Conservation (phyloP, 176 grass and related monocot genomes). For the Oryza glaberrima region DNA sequence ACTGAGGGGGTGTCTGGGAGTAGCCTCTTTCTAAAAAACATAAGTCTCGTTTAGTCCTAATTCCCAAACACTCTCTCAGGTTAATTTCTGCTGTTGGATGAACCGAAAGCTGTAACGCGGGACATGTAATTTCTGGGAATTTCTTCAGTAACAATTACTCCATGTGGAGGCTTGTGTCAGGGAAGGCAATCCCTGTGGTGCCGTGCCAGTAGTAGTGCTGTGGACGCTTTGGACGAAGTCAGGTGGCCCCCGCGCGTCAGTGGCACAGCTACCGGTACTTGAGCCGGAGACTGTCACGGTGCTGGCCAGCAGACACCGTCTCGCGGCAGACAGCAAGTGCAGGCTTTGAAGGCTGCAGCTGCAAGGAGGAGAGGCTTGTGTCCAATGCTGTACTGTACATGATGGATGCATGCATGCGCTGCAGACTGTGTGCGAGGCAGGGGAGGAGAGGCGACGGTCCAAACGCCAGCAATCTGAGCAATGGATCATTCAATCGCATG, state of each 20-base stretch:
- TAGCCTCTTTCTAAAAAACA: too few relatives aligned
- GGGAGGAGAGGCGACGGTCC: neutral
- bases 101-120: neutral
- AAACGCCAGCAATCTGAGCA: conserved; percentile 14
- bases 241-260: conserved; percentile 1
- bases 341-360: conserved; percentile 33
- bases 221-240: neutral
- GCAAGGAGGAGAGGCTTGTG: neutral
- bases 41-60: too few relatives aligned
- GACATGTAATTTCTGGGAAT: neutral
- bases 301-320: conserved; percentile 9
- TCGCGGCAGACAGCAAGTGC: conserved; percentile 33
- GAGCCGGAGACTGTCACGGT: conserved; percentile 11
- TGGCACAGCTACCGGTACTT: conserved; percentile 10
- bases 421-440: neutral
- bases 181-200: too few relatives aligned
- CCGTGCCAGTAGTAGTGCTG: neutral
- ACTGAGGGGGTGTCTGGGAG: neutral
- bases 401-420: conserved; percentile 5
- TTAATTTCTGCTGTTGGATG: neutral
- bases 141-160: neutral
- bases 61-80: too few relatives aligned
- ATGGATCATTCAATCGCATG: conserved; percentile 25
- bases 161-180: neutral
- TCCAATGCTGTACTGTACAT: neutral